phyloP scores from a whole-genome alignment of 2,329 filamentous ascomycete genomes.

The Aspergillus caelatus region DNA sequence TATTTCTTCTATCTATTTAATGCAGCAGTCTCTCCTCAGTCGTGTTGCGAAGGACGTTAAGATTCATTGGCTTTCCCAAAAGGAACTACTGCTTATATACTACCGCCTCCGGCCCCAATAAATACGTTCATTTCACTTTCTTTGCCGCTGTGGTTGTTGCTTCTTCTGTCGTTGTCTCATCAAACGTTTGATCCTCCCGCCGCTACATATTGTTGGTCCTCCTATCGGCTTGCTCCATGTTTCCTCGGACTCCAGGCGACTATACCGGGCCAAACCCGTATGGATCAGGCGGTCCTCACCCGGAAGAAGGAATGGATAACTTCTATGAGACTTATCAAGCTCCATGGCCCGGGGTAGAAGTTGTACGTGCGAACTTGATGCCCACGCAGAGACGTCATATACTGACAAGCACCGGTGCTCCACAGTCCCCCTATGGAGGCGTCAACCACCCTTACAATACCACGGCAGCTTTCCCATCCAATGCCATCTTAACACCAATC shows the following conservation, averaged over 20 bases:
- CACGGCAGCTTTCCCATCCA: conserved; percentile 30
- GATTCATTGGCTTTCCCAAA: neutral
- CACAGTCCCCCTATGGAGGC: conserved; percentile 30
- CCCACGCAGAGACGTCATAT: conserved; percentile 1
- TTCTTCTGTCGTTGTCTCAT: conserved; percentile 15
- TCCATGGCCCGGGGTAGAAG: conserved; percentile 32
- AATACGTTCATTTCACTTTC: neutral
- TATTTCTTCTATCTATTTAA: conserved; percentile 15
- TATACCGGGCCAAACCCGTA: conserved; percentile 32
- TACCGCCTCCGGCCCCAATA: neutral
- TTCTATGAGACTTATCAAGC: conserved; percentile 32
- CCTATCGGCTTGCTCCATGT: conserved; percentile 32
- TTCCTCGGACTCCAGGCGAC: conserved; percentile 23
- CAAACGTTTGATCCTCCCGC: conserved; percentile 29
- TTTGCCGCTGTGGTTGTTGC: conserved; percentile 3
- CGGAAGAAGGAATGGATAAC: conserved; percentile 30
- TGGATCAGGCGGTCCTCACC: conserved; percentile 22
- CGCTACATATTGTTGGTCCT: conserved; percentile 15
- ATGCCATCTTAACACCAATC: conserved; percentile 40
- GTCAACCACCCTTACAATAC: conserved; percentile 37
- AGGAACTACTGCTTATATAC: neutral
- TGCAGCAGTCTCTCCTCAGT: conserved; percentile 6
- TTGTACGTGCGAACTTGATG: conserved; percentile 29
- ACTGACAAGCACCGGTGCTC: conserved; percentile 11
- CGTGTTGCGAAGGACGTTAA: conserved; percentile 5